Evolutionary conservation across 306 rosid species (phyloP).

Genomic region (Datisca glomerata): DNA sequence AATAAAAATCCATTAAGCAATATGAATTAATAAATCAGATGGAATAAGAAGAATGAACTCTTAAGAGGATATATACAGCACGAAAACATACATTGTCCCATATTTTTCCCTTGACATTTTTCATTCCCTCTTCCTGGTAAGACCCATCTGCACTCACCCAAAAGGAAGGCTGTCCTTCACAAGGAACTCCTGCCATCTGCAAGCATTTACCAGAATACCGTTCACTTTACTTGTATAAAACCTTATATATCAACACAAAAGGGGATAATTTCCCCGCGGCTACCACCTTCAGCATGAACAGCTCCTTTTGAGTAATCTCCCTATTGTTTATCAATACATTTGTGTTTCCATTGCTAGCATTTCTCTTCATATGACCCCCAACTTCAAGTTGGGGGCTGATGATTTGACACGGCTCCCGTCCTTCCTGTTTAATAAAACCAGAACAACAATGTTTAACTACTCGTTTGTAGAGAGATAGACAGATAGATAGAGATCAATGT

Average conservation of each 20-base stretch:
- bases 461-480: not conserved
- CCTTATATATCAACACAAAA: not conserved
- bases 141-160: conserved; percentile 70
- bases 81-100: conserved; percentile 53
- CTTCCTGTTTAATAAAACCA: conserved; percentile 38
- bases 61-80: not conserved
- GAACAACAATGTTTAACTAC: not conserved
- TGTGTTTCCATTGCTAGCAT: conserved; percentile 67
- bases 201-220: conserved; percentile 5
- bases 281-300: conserved; percentile 41
- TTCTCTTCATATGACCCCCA: conserved; percentile 30
- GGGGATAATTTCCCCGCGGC: not conserved
- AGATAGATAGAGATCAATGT: conserved; percentile 6
- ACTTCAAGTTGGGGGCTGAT: conserved; percentile 42
- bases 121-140: conserved; percentile 80
- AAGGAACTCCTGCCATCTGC: conserved; percentile 61
- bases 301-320: conserved; percentile 51
- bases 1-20: conserved; percentile 3
- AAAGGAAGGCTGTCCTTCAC: conserved; percentile 52
- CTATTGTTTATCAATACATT: conserved; percentile 38
- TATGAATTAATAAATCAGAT: not conserved
- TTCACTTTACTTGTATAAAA: not conserved
- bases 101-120: conserved; percentile 29
- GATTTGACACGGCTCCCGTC: conserved; percentile 47
- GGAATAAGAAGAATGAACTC: conserved; percentile 13